Conservation (phyloP, 2,329 filamentous ascomycete species). For the Penicillium fuscoglaucum region DNA sequence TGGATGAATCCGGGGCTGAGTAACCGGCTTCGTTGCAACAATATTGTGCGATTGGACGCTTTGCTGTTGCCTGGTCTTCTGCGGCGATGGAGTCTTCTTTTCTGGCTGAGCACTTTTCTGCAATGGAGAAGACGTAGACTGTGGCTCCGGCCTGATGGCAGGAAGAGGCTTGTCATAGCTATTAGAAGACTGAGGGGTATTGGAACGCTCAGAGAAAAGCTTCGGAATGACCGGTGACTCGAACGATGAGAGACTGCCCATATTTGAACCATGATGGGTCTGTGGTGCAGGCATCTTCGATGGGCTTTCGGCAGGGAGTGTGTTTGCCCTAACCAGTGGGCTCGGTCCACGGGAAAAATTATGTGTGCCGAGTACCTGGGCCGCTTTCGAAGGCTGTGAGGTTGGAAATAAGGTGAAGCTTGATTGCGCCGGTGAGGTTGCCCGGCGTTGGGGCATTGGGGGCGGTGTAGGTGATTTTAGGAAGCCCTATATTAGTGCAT, state of each 20-base stretch:
- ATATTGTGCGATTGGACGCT: neutral
- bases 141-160: conserved; percentile 19
- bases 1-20: neutral
- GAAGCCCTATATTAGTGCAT: conserved; percentile 13
- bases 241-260: conserved; percentile 14
- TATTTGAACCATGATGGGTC: conserved; percentile 9
- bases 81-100: neutral
- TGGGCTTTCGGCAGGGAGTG: conserved; percentile 19
- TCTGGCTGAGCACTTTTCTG: neutral
- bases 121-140: neutral
- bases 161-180: conserved; percentile 25
- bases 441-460: conserved; percentile 33
- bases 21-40: neutral
- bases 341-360: conserved; percentile 32
- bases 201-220: conserved; percentile 11
- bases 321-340: conserved; percentile 28
- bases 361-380: conserved; percentile 33
- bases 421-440: conserved; percentile 39
- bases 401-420: conserved; percentile 43
- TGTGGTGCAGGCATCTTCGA: conserved; percentile 14
- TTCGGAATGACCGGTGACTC: conserved; percentile 15
- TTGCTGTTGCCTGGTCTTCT: neutral
- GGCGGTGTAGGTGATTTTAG: conserved; percentile 12
- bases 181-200: conserved; percentile 18
- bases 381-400: conserved; percentile 33